phyloP scores from a whole-genome alignment of 768 basidiomycete species.

The Punctularia strigosozonata region DNA sequence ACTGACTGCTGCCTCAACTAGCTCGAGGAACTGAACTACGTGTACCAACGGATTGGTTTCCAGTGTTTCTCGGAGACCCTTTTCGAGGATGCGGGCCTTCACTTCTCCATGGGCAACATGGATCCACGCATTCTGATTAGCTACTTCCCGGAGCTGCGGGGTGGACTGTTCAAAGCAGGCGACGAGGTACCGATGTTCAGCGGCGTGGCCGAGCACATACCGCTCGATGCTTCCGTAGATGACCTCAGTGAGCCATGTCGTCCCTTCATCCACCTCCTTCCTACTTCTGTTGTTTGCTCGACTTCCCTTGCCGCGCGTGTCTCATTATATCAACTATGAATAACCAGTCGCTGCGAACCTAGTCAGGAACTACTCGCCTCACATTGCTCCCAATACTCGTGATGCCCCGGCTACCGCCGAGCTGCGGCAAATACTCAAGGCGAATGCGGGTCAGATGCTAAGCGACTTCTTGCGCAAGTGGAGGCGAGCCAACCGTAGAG shows the following conservation, averaged over 20 bases:
- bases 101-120: conserved; percentile 69
- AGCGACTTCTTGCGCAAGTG: conserved; percentile 54
- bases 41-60: conserved; percentile 77
- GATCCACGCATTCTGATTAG: conserved; percentile 77
- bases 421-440: conserved; percentile 48
- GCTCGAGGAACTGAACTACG: conserved; percentile 61
- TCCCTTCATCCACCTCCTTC: conserved; percentile 15
- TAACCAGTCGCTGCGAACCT: conserved; percentile 79
- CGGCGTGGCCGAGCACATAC: conserved; percentile 66
- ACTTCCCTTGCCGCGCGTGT: not conserved
- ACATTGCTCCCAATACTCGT: conserved; percentile 59
- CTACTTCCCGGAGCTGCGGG: conserved; percentile 69
- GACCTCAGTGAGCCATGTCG: conserved; percentile 68
- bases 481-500: too few relatives aligned
- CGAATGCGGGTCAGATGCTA: conserved; percentile 69
- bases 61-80: conserved; percentile 67
- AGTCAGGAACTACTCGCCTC: conserved; percentile 88
- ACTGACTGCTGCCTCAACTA: too few relatives aligned
- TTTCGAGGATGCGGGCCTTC: conserved; percentile 73
- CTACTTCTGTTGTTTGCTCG: not conserved
- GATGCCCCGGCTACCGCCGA: conserved; percentile 61
- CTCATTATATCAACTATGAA: conserved; percentile 17
- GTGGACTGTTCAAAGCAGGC: conserved; percentile 39
- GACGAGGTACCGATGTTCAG: conserved; percentile 62
- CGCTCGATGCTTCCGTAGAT: conserved; percentile 56